Conservation (phyloP, 2,329 filamentous ascomycete genomes). For the Lasiodiplodia gonubiensis region DNA sequence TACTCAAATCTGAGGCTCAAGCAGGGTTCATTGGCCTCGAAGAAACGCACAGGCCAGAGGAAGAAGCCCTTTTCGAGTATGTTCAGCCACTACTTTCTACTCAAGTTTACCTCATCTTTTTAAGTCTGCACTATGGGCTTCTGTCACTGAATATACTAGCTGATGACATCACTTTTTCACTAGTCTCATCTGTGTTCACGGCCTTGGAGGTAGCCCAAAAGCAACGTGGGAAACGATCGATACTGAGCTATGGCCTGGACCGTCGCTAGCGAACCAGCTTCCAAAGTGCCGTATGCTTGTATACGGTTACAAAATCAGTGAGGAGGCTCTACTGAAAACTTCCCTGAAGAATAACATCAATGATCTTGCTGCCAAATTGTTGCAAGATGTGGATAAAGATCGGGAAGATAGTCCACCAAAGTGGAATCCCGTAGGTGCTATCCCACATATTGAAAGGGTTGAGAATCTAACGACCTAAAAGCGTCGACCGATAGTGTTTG, state of each 20-base stretch:
- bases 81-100: not conserved
- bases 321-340: not conserved
- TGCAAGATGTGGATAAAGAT: not conserved
- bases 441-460: not conserved
- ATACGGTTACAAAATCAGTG: not conserved
- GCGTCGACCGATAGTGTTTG: not conserved
- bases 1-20: no score
- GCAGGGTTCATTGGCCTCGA: not conserved
- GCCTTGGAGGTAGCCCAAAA: not conserved
- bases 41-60: not conserved
- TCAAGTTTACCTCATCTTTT: not conserved
- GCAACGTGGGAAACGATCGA: not conserved
- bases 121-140: no score
- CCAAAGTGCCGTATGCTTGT: not conserved
- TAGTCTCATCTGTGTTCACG: not conserved
- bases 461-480: not conserved
- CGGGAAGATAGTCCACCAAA: not conserved
- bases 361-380: not conserved
- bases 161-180: not conserved
- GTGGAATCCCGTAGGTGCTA: not conserved
- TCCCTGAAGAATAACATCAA: not conserved
- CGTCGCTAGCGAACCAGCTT: not conserved
- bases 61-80: not conserved
- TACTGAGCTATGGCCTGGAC: not conserved
- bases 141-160: not conserved